A percentile compares a stretch with the other conserved stretches of the same genome.
Conservation (phyloP, 2,329 filamentous ascomycete genomes). For the Metarhizium robertsii region DNA sequence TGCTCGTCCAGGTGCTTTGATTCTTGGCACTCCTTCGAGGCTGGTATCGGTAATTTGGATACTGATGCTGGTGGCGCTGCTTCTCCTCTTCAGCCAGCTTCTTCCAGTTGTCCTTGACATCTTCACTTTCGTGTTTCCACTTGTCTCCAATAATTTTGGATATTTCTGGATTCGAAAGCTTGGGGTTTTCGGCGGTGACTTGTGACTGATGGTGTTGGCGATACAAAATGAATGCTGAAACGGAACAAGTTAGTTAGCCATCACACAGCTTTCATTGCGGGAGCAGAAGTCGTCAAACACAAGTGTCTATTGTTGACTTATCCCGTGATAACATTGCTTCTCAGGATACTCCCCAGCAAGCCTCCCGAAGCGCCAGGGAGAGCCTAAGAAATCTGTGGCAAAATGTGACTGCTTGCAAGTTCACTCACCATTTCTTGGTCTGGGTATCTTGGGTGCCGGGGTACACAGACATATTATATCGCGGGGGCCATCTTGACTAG, state of each 20-base stretch:
- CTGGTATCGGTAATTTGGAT: conserved; percentile 91
- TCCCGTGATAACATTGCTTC: background rate
- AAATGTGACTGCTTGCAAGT: background rate
- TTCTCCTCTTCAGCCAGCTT: conserved; percentile 89
- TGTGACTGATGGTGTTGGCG: conserved; percentile 83
- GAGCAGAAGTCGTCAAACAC: background rate
- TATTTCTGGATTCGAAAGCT: conserved; percentile 87
- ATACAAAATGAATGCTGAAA: conserved; percentile 89
- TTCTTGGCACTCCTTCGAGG: conserved; percentile 53
- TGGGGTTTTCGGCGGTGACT: conserved; percentile 75
- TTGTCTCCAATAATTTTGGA: conserved; percentile 94
- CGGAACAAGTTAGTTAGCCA: conserved; percentile 14
- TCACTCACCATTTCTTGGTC: conserved; percentile 48
- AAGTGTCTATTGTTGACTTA: background rate
- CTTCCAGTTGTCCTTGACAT: conserved; percentile 80
- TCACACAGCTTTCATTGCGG: background rate
- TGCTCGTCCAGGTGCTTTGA: conserved; percentile 20
- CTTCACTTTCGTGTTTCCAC: conserved; percentile 71
- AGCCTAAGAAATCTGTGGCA: background rate
- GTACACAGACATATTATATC: conserved; percentile 48
- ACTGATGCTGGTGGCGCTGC: conserved; percentile 75
- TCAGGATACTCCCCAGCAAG: background rate
- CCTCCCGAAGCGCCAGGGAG: background rate
- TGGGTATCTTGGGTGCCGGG: conserved; percentile 46
- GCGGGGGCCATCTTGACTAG: conserved; percentile 20